These are phyloP conservation scores for Moniliophthora roreri DNA, from an alignment of 1,284 basidiomycete genomes.

Conservation along the genomic window DNA sequence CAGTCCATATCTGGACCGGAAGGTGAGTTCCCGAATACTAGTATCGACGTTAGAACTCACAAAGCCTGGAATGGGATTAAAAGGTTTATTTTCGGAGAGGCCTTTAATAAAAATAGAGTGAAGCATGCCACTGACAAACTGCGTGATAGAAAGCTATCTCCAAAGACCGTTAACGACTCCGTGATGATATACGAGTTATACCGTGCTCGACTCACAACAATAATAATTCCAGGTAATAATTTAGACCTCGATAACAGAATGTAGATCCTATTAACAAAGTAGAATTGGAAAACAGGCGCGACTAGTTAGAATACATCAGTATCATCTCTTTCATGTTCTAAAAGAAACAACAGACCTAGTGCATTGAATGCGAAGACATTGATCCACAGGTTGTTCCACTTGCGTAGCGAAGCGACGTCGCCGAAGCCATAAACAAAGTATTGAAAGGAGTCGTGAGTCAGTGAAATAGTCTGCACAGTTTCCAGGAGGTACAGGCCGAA, in stretches of 20 bases:
- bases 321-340: background rate
- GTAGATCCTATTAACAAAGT: background rate
- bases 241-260: background rate
- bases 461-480: conserved; percentile 15
- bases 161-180: background rate
- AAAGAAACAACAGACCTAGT: background rate
- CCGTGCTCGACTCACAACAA: background rate
- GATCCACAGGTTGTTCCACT: background rate
- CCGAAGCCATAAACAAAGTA: conserved; percentile 21
- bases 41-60: background rate
- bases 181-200: background rate
- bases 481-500: conserved; percentile 18
- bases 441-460: conserved; percentile 21
- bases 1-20: conserved; percentile 22
- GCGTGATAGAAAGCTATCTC: background rate
- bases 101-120: too few species aligned
- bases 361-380: background rate
- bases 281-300: background rate
- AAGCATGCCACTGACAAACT: too few species aligned
- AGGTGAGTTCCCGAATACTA: too few species aligned
- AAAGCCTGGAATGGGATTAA: too few species aligned
- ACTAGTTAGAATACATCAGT: background rate
- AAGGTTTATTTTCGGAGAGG: too few species aligned
- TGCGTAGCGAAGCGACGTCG: conserved; percentile 13
- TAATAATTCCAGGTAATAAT: background rate